Conservation (phyloP, 805 yeast genomes). For the Torulaspora delbrueckii region DNA sequence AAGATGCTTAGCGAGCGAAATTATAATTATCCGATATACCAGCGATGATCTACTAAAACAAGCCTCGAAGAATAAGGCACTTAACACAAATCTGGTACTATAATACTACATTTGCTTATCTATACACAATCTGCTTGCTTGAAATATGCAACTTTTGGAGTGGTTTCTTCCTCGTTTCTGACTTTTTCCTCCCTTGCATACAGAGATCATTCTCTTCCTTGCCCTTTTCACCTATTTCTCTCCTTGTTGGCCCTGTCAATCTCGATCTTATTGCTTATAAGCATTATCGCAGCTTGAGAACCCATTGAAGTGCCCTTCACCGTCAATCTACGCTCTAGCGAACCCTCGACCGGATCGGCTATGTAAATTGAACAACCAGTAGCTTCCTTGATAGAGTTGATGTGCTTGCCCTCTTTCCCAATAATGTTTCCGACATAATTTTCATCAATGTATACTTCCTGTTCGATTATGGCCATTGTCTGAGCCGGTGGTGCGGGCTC, state of each 20-base stretch:
- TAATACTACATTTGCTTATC: neutral
- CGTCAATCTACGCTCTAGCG: conserved; percentile 56
- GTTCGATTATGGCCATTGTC: conserved; percentile 43
- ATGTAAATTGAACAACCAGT: conserved; percentile 75
- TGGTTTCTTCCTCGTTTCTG: no score
- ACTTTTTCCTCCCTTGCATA: neutral
- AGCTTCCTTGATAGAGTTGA: conserved; percentile 67
- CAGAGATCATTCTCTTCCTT: neutral
- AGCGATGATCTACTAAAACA: neutral
- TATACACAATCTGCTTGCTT: neutral
- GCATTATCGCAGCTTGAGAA: conserved; percentile 65
- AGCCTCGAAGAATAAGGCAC: neutral
- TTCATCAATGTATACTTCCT: conserved; percentile 72
- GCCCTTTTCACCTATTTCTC: conserved; percentile 9
- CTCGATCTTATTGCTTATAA: conserved; percentile 68
- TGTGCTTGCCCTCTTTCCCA: conserved; percentile 80
- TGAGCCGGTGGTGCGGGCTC: conserved; percentile 36
- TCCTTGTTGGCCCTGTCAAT: conserved; percentile 51
- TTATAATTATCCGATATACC: neutral
- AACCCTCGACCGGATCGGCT: conserved; percentile 51
- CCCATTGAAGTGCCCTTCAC: conserved; percentile 63
- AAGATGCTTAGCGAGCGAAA: neutral
- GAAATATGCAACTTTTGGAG: neutral
- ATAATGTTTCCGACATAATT: conserved; percentile 77
- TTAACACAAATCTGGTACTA: neutral